Evolutionary conservation across 176 grass and related monocot species (phyloP), one percentile per base, ranked within the genome.

Genomic region (Eragrostis nindensis): DNA sequence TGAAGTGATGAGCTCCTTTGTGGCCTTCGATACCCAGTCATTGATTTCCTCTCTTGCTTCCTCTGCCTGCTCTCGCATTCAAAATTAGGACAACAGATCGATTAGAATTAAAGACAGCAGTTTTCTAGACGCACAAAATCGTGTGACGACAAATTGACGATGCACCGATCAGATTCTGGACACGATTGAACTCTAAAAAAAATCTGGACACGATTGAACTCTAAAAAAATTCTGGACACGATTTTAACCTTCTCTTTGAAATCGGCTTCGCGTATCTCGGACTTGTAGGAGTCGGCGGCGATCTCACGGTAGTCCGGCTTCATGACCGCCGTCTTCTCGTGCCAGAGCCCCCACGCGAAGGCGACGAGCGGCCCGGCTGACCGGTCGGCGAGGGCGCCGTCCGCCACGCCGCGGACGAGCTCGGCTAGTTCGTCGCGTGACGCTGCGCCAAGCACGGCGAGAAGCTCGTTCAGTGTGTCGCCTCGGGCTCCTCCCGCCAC

Each of bases 331-430:
- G 38, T 45, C 26, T 70, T 39, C 8, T 90, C 79, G n/a, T 66
- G 62, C 74, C 79, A 90, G n/a, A 83, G 47, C 5, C 67, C 62
- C 42, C 70, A 55, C 18, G 75, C 61, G 19, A 72, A 83, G 22
- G 74, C 70, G 13, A 90, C 42, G 24, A 15, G 67, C 1, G 88
- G 83, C n/a, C 52, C 84, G 4, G 1, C 11, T 1, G 0, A 12
- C 53, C 1, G 1, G 27, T 10, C 21, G 55, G 43, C 44, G 11
- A 82, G 72, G 64, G 56, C 70, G 21, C 21, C 5, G 43, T 63
- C 55, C 11, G 5, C 36, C 16, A 74, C 22, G 36, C 11, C 41
- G 42, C 40, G 17, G 10, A 46, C 54, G 39, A 40, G 41, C 42
- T 56, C 70, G 29, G 47, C 54, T 42, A 83, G 41, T 21, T 52